Evolutionary conservation across 257 asterid genomes (phyloP).

Genomic region (Verbascum thapsus): DNA sequence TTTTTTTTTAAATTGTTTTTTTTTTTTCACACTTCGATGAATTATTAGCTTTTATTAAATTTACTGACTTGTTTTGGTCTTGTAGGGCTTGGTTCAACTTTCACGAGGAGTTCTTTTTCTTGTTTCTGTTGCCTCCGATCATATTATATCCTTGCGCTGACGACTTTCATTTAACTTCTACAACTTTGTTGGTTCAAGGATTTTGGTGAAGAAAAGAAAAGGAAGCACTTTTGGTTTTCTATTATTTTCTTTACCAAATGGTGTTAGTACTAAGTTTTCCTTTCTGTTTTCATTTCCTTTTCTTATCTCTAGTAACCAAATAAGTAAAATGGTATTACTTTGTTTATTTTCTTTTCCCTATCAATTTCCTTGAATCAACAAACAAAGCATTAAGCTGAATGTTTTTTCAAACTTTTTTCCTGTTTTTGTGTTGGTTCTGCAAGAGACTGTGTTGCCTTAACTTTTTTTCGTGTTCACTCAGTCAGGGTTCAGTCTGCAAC

Average conservation of each 20-base stretch:
- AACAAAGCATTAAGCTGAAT: no score
- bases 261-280: no score
- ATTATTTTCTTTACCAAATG: no score
- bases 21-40: constrained; percentile 3
- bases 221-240: no score
- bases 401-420: constrained; percentile 4
- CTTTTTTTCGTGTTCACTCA: constrained; percentile 63
- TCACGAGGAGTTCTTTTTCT: constrained; percentile 98
- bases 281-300: no score
- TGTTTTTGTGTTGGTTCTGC: constrained; percentile 28
- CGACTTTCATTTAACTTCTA: constrained; percentile 9
- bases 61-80: constrained; percentile 30
- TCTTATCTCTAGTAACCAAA: no score
- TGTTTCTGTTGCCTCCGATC: constrained; percentile 95
- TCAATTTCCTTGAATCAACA: no score
- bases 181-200: no score
- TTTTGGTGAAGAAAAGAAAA: no score
- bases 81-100: constrained; percentile 98
- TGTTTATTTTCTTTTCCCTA: no score
- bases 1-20: neutral
- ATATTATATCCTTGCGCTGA: constrained; percentile 87
- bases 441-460: constrained; percentile 52
- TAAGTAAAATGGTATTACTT: no score
- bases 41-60: constrained; percentile 11
- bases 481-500: constrained; percentile 95